These are phyloP conservation scores for Candida vartiovaarae DNA, from an alignment of 805 yeast species.

Conservation along the genomic window DNA sequence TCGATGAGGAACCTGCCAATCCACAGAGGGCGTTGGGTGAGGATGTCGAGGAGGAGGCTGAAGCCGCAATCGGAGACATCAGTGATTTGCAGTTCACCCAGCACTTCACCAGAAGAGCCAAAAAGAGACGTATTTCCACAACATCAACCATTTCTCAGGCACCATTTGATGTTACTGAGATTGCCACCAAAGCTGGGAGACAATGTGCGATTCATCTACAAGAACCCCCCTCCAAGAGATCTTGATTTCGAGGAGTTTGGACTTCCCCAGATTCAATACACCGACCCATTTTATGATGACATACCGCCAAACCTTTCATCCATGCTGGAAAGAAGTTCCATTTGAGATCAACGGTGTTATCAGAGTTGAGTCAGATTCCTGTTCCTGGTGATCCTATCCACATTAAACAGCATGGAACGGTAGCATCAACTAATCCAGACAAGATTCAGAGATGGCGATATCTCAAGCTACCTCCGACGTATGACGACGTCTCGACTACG, in stretches of 20 bases:
- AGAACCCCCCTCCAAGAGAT: slow-evolving; percentile 8
- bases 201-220: slow-evolving; percentile 5
- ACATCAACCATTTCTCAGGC: not conserved
- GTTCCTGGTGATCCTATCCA: slow-evolving; percentile 16
- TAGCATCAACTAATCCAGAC: not conserved
- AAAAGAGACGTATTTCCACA: not conserved
- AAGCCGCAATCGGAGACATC: slow-evolving; percentile 6
- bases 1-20: not conserved
- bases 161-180: not conserved
- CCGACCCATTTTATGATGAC: slow-evolving; percentile 57
- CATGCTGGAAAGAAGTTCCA: slow-evolving; percentile 62
- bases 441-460: slow-evolving; percentile 38
- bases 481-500: slow-evolving; percentile 23
- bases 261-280: slow-evolving; percentile 44
- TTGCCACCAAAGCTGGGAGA: not conserved
- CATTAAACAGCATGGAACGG: not conserved
- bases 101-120: not conserved
- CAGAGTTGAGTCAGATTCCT: slow-evolving; percentile 25
- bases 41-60: not conserved
- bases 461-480: slow-evolving; percentile 41
- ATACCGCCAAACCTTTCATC: slow-evolving; percentile 43
- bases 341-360: slow-evolving; percentile 34
- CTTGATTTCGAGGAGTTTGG: slow-evolving; percentile 41
- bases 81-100: slow-evolving; percentile 1
- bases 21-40: not conserved